Evolutionary conservation across 305 asterid species (phyloP).

Genomic region (Rubia balearica): DNA sequence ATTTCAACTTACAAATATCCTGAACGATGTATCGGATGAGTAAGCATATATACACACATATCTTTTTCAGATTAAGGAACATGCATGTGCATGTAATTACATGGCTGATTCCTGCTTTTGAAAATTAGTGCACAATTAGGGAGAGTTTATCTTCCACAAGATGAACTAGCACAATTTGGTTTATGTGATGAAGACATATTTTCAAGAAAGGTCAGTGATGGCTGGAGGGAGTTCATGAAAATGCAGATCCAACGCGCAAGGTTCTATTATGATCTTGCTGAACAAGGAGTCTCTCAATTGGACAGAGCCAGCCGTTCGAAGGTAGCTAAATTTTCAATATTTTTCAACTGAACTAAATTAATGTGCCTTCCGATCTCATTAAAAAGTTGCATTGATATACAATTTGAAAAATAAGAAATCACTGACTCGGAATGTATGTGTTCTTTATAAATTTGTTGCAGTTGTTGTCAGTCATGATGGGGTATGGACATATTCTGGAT

Average conservation of each 20-base stretch:
- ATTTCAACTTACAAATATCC: not conserved
- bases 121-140: not conserved
- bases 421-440: not conserved
- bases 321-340: not conserved
- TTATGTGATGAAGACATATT: not conserved
- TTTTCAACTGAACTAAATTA: too few species aligned
- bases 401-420: too few species aligned
- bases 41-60: not conserved
- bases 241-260: not conserved
- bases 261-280: not conserved
- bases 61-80: not conserved
- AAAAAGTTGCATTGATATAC: too few species aligned
- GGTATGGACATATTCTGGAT: not conserved
- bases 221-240: not conserved
- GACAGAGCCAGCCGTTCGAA: not conserved
- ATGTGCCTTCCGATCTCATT: too few species aligned
- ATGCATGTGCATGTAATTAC: not conserved
- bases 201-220: not conserved
- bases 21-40: not conserved
- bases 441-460: not conserved
- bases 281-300: not conserved
- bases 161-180: not conserved
- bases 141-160: not conserved
- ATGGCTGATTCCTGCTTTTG: not conserved
- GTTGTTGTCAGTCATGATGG: not conserved